Evolutionary conservation across 2,329 filamentous ascomycete genomes (phyloP), one percentile per base, ranked within the genome.

Genomic region (Phaeophleospora eucalypticola): DNA sequence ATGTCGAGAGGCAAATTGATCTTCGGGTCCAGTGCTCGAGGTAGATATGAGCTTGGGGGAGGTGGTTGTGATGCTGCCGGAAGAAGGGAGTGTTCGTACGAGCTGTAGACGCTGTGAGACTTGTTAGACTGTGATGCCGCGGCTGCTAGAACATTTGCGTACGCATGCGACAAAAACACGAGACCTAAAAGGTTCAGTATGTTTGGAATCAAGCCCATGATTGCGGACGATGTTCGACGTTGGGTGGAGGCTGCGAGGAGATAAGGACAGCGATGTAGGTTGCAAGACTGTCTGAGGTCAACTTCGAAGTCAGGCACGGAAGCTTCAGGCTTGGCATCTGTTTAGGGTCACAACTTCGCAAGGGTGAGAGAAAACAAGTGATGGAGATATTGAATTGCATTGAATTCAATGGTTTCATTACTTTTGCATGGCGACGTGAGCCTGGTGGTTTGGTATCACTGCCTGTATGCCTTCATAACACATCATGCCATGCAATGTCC

Each of bases 101-200:
- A 89, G 42, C 93, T 98, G 71, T 97, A 98, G 71, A 90, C 94
- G 54, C 93, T 98, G 65, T 44, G 53, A 27, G 16, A 9, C 45
- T 37, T 35, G 33, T 65, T 49, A 65, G 58, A 44, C 42, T 44
- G 18, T 40, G 14, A 61, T 49, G 34, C 41, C 21, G 33, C 37
- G 32, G 4, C 10, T 20, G 29, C 32, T 24, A 39, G 29, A 16
- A 17, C 15, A 34, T 12, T 10, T 21, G 67, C 87, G 69, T 83
- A 96, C 91, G 90, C 87, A 70, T 96, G 91, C 37, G 83, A 81
- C 15, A 96, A 78, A 56, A 96, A 78, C 45, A 95, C 58, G 10
- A 91, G 75, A 54, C 91, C 91, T 49, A 90, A 70, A 48, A 82
- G 68, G 50, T 88, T 90, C 51, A 89, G 76, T 3, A 82, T 68